These are phyloP conservation scores for Digitaria exilis DNA, from an alignment of 202 grass and related monocot genomes.

Conservation along the genomic window DNA sequence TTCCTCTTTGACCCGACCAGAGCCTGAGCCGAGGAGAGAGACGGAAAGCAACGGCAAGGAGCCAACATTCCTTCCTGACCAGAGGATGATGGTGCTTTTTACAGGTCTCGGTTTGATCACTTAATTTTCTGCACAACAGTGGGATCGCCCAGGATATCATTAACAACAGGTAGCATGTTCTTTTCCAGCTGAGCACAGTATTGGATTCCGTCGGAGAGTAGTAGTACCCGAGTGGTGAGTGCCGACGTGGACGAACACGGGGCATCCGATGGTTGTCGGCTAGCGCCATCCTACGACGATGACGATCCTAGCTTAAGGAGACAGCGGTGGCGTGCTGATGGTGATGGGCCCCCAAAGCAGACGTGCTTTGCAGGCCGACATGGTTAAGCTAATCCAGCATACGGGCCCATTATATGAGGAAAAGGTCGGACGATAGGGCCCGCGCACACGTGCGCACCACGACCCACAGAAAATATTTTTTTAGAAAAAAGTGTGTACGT, in stretches of 20 bases:
- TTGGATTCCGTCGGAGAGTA: neutral
- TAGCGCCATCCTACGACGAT: neutral
- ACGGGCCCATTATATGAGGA: neutral
- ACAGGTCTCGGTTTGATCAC: neutral
- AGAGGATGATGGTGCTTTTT: neutral
- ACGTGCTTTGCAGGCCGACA: neutral
- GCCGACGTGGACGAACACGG: constrained; percentile 5
- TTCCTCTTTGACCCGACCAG: constrained; percentile 12
- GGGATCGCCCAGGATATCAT: neutral
- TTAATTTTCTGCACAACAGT: neutral
- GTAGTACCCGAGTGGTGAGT: neutral
- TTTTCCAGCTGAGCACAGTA: neutral
- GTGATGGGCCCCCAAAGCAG: too few relatives aligned
- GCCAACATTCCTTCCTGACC: constrained; percentile 17
- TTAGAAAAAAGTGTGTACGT: neutral
- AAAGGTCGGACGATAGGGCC: neutral
- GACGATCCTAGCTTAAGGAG: neutral
- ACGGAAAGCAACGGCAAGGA: constrained; percentile 45
- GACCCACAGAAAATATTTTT: neutral
- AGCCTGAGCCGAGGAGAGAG: neutral
- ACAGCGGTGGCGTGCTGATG: constrained; percentile 4
- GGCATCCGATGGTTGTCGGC: constrained; percentile 3
- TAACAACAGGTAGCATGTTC: neutral
- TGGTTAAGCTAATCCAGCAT: neutral
- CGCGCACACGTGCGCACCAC: neutral